Conservation (phyloP, 495 filamentous ascomycete genomes). For the Penicillium macrosclerotiorum region DNA sequence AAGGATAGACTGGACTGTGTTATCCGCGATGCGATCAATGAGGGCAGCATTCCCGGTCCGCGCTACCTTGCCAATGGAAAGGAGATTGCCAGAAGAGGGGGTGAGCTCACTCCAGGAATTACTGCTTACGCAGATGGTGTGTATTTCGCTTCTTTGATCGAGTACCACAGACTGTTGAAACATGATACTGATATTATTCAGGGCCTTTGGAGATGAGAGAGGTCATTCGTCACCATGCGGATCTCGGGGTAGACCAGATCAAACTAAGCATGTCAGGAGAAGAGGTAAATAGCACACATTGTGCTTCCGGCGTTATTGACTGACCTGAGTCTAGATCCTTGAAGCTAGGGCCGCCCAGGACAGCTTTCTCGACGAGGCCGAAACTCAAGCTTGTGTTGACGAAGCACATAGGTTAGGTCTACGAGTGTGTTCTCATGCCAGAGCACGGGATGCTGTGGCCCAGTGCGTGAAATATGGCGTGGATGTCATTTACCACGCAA, state of each 20-base stretch:
- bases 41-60: constrained; percentile 52
- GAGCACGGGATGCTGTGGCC: constrained; percentile 47
- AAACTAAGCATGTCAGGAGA: constrained; percentile 55
- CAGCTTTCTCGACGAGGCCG: constrained; percentile 47
- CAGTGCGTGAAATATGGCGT: constrained; percentile 47
- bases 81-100: constrained; percentile 46
- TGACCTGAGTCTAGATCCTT: constrained; percentile 15
- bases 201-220: too few relatives aligned
- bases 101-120: constrained; percentile 46
- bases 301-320: background rate
- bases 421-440: constrained; percentile 49
- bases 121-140: constrained; percentile 47
- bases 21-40: constrained; percentile 54
- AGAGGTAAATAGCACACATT: constrained; percentile 18
- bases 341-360: constrained; percentile 45
- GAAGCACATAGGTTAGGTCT: constrained; percentile 45
- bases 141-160: too few relatives aligned
- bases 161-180: background rate
- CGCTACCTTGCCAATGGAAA: constrained; percentile 48
- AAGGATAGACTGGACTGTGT: constrained; percentile 49
- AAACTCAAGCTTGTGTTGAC: constrained; percentile 51
- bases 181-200: background rate
- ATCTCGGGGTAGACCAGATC: constrained; percentile 50
- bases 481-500: constrained; percentile 54
- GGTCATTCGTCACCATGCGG: constrained; percentile 42